These are phyloP conservation scores for Magnusiomyces ingens DNA, from an alignment of 1,139 yeast genomes.

Conservation along the genomic window DNA sequence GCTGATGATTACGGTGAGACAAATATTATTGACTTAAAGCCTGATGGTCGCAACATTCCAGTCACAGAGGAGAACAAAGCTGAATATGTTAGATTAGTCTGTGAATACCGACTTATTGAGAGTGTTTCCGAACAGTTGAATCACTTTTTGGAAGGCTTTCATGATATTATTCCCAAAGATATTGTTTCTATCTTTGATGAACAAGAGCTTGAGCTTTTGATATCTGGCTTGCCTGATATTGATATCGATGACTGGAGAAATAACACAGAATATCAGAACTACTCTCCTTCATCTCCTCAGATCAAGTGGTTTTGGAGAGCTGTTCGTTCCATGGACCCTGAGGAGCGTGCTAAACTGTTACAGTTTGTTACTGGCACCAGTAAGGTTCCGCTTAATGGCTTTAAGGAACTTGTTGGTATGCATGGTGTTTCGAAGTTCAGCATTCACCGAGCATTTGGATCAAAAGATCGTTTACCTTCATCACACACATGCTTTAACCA, in stretches of 20 bases:
- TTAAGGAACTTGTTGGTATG: conserved; percentile 83
- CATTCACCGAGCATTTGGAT: conserved; percentile 84
- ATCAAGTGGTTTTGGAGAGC: conserved; percentile 99
- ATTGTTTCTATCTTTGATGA: conserved; percentile 86
- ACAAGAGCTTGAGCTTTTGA: conserved; percentile 86
- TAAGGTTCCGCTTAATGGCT: conserved; percentile 92
- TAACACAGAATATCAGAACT: conserved; percentile 76
- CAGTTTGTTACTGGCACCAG: conserved; percentile 98
- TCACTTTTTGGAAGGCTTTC: conserved; percentile 74
- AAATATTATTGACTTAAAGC: conserved; percentile 68
- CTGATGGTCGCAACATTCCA: conserved; percentile 73
- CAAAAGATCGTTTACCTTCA: conserved; percentile 81
- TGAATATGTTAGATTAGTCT: conserved; percentile 79
- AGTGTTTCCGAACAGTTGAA: conserved; percentile 87
- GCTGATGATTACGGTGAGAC: conserved; percentile 93
- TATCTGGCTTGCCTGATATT: conserved; percentile 93
- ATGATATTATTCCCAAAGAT: conserved; percentile 85
- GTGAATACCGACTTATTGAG: conserved; percentile 76
- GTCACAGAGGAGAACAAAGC: conserved; percentile 90
- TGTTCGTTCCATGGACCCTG: conserved; percentile 86
- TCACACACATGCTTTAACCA: conserved; percentile 97
- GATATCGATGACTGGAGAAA: conserved; percentile 94
- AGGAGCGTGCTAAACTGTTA: conserved; percentile 85
- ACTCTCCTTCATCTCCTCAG: conserved; percentile 77
- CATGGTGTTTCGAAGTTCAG: conserved; percentile 82